These are phyloP conservation scores for Gossypium thurberi DNA, from an alignment of 345 rosid species.

Conservation along the genomic window DNA sequence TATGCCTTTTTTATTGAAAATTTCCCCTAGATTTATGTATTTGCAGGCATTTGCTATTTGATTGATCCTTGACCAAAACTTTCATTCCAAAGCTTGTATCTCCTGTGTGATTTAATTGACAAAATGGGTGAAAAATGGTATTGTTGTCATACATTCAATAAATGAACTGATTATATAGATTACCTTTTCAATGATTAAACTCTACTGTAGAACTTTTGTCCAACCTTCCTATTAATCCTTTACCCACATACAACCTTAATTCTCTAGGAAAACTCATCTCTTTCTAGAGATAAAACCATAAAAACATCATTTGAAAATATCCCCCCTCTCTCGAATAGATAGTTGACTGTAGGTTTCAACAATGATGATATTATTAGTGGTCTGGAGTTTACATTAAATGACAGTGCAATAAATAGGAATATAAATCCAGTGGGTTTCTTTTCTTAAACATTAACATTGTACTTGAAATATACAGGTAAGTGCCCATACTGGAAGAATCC, in stretches of 20 bases:
- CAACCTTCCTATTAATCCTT: neutral
- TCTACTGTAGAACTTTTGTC: neutral
- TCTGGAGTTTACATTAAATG: neutral
- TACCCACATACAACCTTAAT: neutral
- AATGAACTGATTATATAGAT: neutral
- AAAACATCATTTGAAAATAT: neutral
- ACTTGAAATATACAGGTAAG: constrained; percentile 57
- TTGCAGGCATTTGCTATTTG: neutral
- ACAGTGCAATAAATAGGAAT: neutral
- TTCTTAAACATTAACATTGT: neutral
- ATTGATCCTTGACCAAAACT: neutral
- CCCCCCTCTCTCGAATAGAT: neutral
- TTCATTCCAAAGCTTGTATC: neutral
- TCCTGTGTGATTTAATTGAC: neutral
- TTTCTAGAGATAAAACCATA: neutral
- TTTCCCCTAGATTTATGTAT: neutral
- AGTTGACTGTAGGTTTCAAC: neutral
- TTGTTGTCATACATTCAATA: neutral
- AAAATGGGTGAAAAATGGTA: neutral
- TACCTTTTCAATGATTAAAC: neutral
- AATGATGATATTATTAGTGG: neutral
- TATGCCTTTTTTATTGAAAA: neutral
- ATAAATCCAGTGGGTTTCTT: neutral
- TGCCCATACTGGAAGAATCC: constrained; percentile 84
- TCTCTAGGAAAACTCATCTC: neutral